Evolutionary conservation across 163 green algal species (phyloP), one percentile per base, ranked within the genome.

Genomic region (Scenedesmus sp.): DNA sequence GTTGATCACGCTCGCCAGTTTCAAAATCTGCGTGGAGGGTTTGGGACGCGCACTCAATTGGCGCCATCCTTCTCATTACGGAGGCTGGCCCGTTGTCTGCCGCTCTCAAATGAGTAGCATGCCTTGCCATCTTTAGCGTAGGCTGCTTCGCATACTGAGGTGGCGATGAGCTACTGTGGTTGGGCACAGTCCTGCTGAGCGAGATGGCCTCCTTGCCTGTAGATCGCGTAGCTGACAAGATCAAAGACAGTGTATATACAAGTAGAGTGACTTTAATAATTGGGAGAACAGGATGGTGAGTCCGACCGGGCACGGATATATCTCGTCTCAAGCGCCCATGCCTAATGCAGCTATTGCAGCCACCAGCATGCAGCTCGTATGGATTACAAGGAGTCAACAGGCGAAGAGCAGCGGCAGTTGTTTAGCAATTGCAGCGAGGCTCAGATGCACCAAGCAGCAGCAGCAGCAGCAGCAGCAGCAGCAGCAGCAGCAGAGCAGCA

Each of bases 211-310:
- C 78, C 0, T 35, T 89, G 26, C 83, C 83, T 20, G 83, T 89
- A 26, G 83, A 89, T 49, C 61, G 83, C 2, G 61, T 82, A 40
- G 65, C 61, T 43, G 56, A 89, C 53, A 51, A 78, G 5, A 89
- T 89, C 5, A 89, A 43, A 51, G 42, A 81, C 12, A 82, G 40
- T 37, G 83, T 89, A 16, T 89, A 82, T 81, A 51, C 49, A 44
- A 89, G 53, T 43, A 46, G 83, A 18, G 83, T 89, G 26, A 89
- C 83, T 44, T 26, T 89, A 13, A 81, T 89, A 13, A 81, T 89
- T 18, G 83, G 83, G 10, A 81, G 33, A 61, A 89, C 83, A 15
- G 83, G 83, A 89, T 89, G 83, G 83, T 89, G 10, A 51, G 78
- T 24, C 22, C 9, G 18, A 33, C 24, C 1, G 30, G 65, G 65